Percentiles rank a stretch among this genome's conserved stretches.
These are phyloP conservation scores for Cutaneotrichosporon sp. DNA, from an alignment of 1,284 basidiomycete genomes.

Conservation along the genomic window DNA sequence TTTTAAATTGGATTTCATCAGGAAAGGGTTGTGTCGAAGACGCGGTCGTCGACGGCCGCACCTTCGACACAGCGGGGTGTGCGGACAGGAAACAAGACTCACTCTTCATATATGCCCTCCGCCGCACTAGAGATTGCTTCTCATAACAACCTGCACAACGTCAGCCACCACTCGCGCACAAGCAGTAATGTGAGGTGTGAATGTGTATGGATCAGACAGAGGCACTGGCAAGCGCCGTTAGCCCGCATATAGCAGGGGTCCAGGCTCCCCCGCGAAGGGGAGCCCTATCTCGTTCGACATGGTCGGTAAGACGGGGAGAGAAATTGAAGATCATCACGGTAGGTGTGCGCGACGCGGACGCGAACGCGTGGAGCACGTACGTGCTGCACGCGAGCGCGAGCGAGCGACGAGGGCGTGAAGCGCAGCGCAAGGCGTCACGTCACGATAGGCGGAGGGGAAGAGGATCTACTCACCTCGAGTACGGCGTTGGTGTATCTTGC, in stretches of 20 bases:
- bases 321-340: conserved; percentile 48
- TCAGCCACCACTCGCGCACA: conserved; percentile 5
- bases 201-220: conserved; percentile 44
- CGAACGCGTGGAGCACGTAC: not conserved
- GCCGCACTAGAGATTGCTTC: not conserved
- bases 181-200: not conserved
- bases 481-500: not conserved
- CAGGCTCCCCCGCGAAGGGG: conserved; percentile 48
- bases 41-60: too few relatives aligned
- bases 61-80: not conserved
- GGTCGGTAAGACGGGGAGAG: conserved; percentile 52
- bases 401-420: not conserved
- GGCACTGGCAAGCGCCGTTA: conserved; percentile 50
- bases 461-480: conserved; percentile 12
- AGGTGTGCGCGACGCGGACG: conserved; percentile 2
- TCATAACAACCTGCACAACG: not conserved
- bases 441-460: conserved; percentile 1
- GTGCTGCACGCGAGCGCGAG: too few relatives aligned
- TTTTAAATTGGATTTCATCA: conserved; percentile 47
- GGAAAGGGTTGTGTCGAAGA: conserved; percentile 3
- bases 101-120: not conserved
- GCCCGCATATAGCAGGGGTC: conserved; percentile 40
- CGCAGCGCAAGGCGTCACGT: too few relatives aligned
- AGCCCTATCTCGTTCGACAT: conserved; percentile 49
- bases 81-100: conserved; percentile 5